These are phyloP conservation scores for Septoria petroselini DNA, from an alignment of 2,329 filamentous ascomycete species.

Conservation along the genomic window DNA sequence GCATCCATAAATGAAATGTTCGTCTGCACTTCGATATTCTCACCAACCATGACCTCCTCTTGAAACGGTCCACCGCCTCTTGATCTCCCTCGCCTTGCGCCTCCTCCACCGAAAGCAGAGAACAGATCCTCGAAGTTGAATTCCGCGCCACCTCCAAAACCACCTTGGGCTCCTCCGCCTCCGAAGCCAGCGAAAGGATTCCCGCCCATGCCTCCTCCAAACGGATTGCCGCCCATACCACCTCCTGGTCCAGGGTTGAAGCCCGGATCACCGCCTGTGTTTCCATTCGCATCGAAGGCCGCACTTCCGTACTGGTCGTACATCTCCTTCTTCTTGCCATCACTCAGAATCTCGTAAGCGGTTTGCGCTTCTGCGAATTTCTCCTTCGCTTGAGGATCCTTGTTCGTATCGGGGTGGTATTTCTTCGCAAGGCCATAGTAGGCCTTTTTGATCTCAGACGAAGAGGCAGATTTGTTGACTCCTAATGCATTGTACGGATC, in stretches of 20 bases:
- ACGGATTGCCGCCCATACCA: conserved; percentile 53
- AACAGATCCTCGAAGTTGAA: conserved; percentile 98
- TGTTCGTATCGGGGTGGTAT: conserved; percentile 96
- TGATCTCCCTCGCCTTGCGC: conserved; percentile 46
- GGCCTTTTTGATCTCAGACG: conserved; percentile 92
- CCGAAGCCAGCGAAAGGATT: conserved; percentile 35
- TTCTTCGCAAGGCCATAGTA: conserved; percentile 98
- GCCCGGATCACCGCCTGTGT: conserved; percentile 69
- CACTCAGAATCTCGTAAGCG: conserved; percentile 89
- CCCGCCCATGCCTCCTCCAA: conserved; percentile 48
- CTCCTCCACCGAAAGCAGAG: conserved; percentile 73
- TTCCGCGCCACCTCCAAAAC: conserved; percentile 49
- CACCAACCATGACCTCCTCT: conserved; percentile 80
- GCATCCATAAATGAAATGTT: conserved; percentile 95
- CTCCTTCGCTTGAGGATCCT: conserved; percentile 88
- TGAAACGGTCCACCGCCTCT: conserved; percentile 66
- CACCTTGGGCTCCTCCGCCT: conserved; percentile 54
- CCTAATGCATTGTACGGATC: conserved; percentile 88
- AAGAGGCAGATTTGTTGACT: conserved; percentile 74
- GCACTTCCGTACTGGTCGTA: conserved; percentile 88
- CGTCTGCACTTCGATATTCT: conserved; percentile 91
- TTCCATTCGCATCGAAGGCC: conserved; percentile 60
- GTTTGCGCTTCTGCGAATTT: conserved; percentile 90
- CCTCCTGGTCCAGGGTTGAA: conserved; percentile 62
- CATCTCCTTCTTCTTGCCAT: conserved; percentile 87